Evolutionary conservation across 2,329 filamentous ascomycete genomes (phyloP).

Genomic region (Fusarium sublunatum): DNA sequence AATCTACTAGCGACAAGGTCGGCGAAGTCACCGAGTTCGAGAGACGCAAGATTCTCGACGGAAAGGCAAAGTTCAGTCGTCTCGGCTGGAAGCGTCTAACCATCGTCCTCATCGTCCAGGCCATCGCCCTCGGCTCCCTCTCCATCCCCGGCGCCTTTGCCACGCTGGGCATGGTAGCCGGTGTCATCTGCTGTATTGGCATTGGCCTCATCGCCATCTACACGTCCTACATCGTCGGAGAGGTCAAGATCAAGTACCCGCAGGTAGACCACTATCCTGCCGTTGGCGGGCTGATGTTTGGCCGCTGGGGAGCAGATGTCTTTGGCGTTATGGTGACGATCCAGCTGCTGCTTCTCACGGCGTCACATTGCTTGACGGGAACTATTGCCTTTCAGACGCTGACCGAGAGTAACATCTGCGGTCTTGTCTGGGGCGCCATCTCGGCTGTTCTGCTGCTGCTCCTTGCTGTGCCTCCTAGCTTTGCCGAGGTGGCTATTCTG

Average conservation of each 20-base stretch:
- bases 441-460: slow-evolving; percentile 54
- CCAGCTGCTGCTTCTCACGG: slow-evolving; percentile 73
- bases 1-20: slow-evolving; percentile 38
- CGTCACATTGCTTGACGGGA: slow-evolving; percentile 74
- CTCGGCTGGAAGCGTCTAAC: slow-evolving; percentile 44
- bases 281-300: slow-evolving; percentile 68
- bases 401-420: slow-evolving; percentile 61
- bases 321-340: slow-evolving; percentile 67
- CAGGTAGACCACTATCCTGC: slow-evolving; percentile 72
- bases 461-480: slow-evolving; percentile 56
- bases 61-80: slow-evolving; percentile 41
- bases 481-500: slow-evolving; percentile 46
- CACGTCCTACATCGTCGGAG: slow-evolving; percentile 55
- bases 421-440: slow-evolving; percentile 53
- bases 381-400: slow-evolving; percentile 72
- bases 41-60: slow-evolving; percentile 41
- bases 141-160: slow-evolving; percentile 43
- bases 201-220: slow-evolving; percentile 56
- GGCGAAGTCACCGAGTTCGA: slow-evolving; percentile 43
- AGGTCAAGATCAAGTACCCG: slow-evolving; percentile 59
- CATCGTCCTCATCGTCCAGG: slow-evolving; percentile 43
- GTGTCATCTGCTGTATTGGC: slow-evolving; percentile 51
- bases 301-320: slow-evolving; percentile 66
- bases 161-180: slow-evolving; percentile 48
- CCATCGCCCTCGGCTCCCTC: slow-evolving; percentile 41